Evolutionary conservation across 306 rosid genomes (phyloP), one percentile per base, ranked within the genome.

Genomic region (Lagenaria siceraria): DNA sequence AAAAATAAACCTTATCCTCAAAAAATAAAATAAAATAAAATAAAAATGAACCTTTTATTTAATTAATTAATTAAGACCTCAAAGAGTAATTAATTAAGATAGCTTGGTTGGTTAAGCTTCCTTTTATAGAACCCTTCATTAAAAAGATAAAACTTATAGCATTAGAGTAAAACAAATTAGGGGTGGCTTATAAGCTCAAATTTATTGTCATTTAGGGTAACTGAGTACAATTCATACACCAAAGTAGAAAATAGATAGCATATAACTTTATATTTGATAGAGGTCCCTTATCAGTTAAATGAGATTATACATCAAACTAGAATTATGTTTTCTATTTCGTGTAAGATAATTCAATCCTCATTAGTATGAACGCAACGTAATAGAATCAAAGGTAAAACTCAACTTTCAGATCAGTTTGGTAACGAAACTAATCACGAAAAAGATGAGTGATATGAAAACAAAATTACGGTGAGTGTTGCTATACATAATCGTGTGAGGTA

Each of bases 31-130:
- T 29, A 33, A 33, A 3, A 33, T 4, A 33, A 33, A 33, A 33
- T 5, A 40, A 0, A 40, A 40, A 40, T 0, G 5, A 46, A 8
- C 0, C 1, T n/a, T n/a, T n/a, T n/a, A n/a, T n/a, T n/a, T n/a
- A n/a, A n/a, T n/a, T n/a, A n/a, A n/a, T n/a, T n/a, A n/a, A n/a
- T n/a, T n/a, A n/a, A 0, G 15, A 36, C 10, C 17, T 65, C 18
- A 7, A 15, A 25, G 24, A 48, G 13, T 46, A 48, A 15, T 71
- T 71, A 71, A 43, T 71, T 25, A 46, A 10, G 76, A 48, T 24
- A 46, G 55, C 55, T 69, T 7, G 56, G 56, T 24, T 70, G 56
- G 75, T 42, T 70, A 66, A 66, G 49, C 31, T 70, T 69, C 75
- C 75, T 42, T 43, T 22, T 46, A 25, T 70, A 43, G 56, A 70